A percentile compares a stretch with the other conserved stretches of the same genome.
These are phyloP conservation scores for Tolypocladium nubicola DNA, from an alignment of 2,329 filamentous ascomycete species.

Conservation along the genomic window DNA sequence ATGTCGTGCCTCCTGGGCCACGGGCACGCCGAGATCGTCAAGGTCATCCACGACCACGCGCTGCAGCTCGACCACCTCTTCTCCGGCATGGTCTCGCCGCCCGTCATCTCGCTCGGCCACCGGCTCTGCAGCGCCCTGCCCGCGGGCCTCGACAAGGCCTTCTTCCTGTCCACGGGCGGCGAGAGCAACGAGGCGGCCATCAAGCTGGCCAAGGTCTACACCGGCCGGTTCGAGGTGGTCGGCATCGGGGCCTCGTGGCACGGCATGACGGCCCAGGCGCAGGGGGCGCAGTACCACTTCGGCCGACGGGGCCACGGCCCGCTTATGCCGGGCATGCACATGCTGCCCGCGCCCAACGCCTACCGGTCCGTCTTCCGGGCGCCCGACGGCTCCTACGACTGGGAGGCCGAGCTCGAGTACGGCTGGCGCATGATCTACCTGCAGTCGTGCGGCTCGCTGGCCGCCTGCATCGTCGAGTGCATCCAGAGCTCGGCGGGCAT, in stretches of 20 bases:
- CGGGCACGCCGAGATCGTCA: slow-evolving; percentile 45
- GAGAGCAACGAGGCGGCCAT: slow-evolving; percentile 54
- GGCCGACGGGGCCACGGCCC: slow-evolving; percentile 38
- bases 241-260: slow-evolving; percentile 49
- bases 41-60: slow-evolving; percentile 37
- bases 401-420: slow-evolving; percentile 49
- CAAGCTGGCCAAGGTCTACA: slow-evolving; percentile 52
- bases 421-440: slow-evolving; percentile 51
- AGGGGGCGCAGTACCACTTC: slow-evolving; percentile 43
- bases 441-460: slow-evolving; percentile 48
- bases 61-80: slow-evolving; percentile 46
- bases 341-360: slow-evolving; percentile 47
- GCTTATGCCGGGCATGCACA: slow-evolving; percentile 44
- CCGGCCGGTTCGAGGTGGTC: slow-evolving; percentile 55
- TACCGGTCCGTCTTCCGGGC: slow-evolving; percentile 51
- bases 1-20: slow-evolving; percentile 51
- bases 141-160: slow-evolving; percentile 37
- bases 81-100: slow-evolving; percentile 46
- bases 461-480: slow-evolving; percentile 53
- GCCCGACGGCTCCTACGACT: slow-evolving; percentile 49
- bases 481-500: slow-evolving; percentile 51
- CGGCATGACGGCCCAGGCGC: slow-evolving; percentile 46
- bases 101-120: slow-evolving; percentile 44
- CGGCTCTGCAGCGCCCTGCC: slow-evolving; percentile 39
- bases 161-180: slow-evolving; percentile 47